phyloP scores from a whole-genome alignment of 176 grass and related monocot genomes.

The Secale cereale region DNA sequence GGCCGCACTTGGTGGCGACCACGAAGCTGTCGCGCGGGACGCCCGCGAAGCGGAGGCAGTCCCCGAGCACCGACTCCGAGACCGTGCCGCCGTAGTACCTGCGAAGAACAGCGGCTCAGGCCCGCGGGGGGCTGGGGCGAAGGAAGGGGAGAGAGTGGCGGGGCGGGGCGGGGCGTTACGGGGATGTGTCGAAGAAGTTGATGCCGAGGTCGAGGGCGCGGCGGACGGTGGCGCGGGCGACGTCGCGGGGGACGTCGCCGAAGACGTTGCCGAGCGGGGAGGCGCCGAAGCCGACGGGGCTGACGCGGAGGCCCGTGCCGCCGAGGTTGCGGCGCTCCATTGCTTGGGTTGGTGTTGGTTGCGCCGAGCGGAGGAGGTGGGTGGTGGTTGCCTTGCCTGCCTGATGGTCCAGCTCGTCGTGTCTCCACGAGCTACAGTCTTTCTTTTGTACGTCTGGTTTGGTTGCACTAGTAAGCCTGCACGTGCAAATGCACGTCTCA shows the following conservation, averaged over 20 bases:
- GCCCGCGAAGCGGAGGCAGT: slow-evolving; percentile 63
- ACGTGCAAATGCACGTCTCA: no score
- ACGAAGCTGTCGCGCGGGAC: slow-evolving; percentile 54
- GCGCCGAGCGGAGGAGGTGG: background rate
- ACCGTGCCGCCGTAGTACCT: slow-evolving; percentile 85
- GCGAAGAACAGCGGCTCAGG: background rate
- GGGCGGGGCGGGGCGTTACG: background rate
- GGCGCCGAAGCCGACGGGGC: slow-evolving; percentile 76
- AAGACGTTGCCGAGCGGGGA: slow-evolving; percentile 86
- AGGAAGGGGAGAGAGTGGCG: background rate
- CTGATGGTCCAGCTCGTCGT: background rate
- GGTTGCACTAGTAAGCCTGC: no score
- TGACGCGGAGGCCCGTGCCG: slow-evolving; percentile 63
- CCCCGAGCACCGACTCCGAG: slow-evolving; percentile 78
- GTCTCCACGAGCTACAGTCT: no score
- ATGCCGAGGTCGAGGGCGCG: slow-evolving; percentile 69
- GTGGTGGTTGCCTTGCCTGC: background rate
- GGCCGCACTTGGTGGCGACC: slow-evolving; percentile 83
- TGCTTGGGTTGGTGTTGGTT: background rate
- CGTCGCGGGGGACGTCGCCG: slow-evolving; percentile 47
- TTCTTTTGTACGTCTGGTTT: no score
- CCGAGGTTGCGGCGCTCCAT: slow-evolving; percentile 82
- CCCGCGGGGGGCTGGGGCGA: background rate
- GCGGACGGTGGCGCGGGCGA: slow-evolving; percentile 66
- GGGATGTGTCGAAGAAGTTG: slow-evolving; percentile 98